Base-by-base conservation (phyloP, 495 filamentous ascomycete genomes). In the Hyaloscypha hepaticicola region DNA sequence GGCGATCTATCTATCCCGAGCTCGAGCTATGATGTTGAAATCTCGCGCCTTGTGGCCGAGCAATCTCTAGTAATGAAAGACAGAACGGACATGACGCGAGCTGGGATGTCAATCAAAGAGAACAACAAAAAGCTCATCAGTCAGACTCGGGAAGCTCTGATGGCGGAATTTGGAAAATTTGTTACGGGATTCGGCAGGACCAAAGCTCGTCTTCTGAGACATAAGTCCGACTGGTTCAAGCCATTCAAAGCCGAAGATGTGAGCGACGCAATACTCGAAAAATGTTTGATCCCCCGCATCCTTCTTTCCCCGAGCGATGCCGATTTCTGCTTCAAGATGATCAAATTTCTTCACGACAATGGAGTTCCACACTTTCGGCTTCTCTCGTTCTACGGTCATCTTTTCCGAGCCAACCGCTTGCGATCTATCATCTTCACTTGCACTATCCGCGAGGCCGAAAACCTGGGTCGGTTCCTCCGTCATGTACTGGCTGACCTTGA, bases 281-380 rank as follows among this genome's bases (percentile, higher is more conserved):
- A 94, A 67, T 99, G 96, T 73, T 87, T 99, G 62, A 75, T 97
- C 27, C 95, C 96, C 12, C 87, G 96, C 24, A 78, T 96, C 34
- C 81, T 93, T 5, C 76, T 97, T 21, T 97, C 93, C 0, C 85
- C 91, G 3, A 78, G 89, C 28, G 96, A 99, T 72, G 90, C 94
- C 5, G 88, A 93, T 57, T 99, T 90, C 74, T 87, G 84, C 60
- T 95, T 93, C 74, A 85, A 85, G 69, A 87, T 98, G 79, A 78
- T 98, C 66, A 89, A 88, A 64, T 92, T 90, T 66, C 82, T 98
- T 31, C 96, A 99, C 75, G 84, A 83, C 49, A 85, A 85, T 52
- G 90, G 90, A 7, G 87, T 92, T 1, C 87, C 90, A 1, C 92
- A 93, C 63, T 97, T 99, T 78, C 86, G 90, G 64, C 93, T 93